phyloP scores from a whole-genome alignment of 2,329 filamentous ascomycete species.

The Penicillium sp. region DNA sequence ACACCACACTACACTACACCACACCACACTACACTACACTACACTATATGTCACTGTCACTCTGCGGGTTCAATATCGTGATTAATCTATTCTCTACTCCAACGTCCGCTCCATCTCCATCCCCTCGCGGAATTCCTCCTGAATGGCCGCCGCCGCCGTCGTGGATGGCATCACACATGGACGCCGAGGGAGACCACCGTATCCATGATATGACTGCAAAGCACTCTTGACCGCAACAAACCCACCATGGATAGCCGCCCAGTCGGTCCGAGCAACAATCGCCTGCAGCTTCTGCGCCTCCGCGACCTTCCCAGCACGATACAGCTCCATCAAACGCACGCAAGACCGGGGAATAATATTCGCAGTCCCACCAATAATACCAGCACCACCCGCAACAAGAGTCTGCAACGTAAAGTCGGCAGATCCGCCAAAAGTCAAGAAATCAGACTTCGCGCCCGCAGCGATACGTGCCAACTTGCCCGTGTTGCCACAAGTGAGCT shows the following conservation, averaged over 20 bases:
- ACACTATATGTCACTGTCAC: too few relatives aligned
- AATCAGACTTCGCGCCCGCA: conserved; percentile 54
- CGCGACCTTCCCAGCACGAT: conserved; percentile 70
- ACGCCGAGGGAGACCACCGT: conserved; percentile 75
- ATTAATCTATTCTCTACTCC: conserved; percentile 17
- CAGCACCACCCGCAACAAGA: conserved; percentile 75
- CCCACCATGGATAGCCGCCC: conserved; percentile 79
- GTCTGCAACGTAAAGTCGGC: conserved; percentile 88
- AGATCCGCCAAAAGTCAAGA: conserved; percentile 87
- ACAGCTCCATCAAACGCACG: conserved; percentile 77
- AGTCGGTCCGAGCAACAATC: conserved; percentile 77
- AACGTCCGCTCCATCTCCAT: conserved; percentile 43
- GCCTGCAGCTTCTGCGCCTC: conserved; percentile 78
- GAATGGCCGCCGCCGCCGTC: conserved; percentile 36
- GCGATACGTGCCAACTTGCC: conserved; percentile 71
- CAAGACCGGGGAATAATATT: conserved; percentile 86
- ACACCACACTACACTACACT: too few relatives aligned
- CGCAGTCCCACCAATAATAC: conserved; percentile 83
- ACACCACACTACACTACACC: too few relatives aligned
- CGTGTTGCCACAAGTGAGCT: conserved; percentile 75
- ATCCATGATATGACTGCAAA: conserved; percentile 79
- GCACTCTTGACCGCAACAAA: conserved; percentile 87
- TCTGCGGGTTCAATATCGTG: neutral
- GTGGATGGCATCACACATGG: conserved; percentile 60
- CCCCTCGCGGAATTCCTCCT: conserved; percentile 43